Evolutionary conservation across 768 basidiomycete species (phyloP), one percentile per base, ranked within the genome.

Genomic region (Mycena albidolilacea): DNA sequence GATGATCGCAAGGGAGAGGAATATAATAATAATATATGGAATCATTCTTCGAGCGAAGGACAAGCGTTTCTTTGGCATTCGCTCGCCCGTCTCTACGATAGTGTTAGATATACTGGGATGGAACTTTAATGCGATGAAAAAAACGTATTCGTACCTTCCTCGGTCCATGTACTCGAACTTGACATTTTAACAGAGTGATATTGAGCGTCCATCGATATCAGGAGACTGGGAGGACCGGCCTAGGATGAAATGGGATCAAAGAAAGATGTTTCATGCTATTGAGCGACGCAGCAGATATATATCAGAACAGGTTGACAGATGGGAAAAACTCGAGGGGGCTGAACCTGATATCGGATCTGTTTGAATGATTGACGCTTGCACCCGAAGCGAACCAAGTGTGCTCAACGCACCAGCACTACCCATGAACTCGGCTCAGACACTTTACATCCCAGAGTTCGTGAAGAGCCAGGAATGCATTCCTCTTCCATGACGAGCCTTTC

Each of bases 381-480:
- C 57, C 57, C 57, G 35, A 12, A 38, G 57, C 57, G 7, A 58
- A 38, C 30, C 57, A 58, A 58, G 35, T 58, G 57, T 58, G 57
- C 57, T 58, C 57, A 58, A 58, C 57, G 57, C 30, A 35, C 57
- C 35, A 58, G 57, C 57, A 58, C 57, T 23, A 23, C 23, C 23
- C 23, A 12, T 37, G 35, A 38, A 58, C 57, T 58, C 57, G 35
- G 57, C 57, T 58, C 57, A 58, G 57, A 58, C 30, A 35, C 57
- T 58, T 58, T 58, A 58, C 57, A 58, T 58, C 35, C 35, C 57
- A 58, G 35, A 58, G 57, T 58, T 58, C 57, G 57, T 58, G 57
- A 58, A 58, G 57, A 58, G 57, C 57, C 57, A 58, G 57, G 57
- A 58, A 58, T 58, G 57, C 57, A 35, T 58, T 58, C 57, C 57